A percentile compares a stretch with the other conserved stretches of the same genome.
Evolutionary conservation across 106 monocot species (phyloP).

Genomic region (Posidonia australis): DNA sequence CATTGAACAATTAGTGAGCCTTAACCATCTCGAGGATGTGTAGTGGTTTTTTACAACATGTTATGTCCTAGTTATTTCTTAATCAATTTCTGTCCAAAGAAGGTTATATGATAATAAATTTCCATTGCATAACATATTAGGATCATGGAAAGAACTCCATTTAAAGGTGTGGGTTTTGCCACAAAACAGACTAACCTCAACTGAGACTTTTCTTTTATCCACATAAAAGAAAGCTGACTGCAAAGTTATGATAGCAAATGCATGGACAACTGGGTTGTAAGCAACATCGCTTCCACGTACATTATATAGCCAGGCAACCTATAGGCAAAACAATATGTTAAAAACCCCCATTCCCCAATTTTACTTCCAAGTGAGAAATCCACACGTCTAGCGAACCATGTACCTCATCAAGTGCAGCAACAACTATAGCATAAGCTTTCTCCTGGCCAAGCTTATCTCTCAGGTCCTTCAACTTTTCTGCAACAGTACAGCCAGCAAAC

Average conservation of each 20-base stretch:
- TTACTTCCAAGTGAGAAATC: not conserved
- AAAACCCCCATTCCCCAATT: not conserved
- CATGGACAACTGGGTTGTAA: slow-evolving; percentile 83
- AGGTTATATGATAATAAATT: not conserved
- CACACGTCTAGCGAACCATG: not conserved
- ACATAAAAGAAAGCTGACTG: slow-evolving; percentile 85
- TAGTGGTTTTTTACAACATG: no score
- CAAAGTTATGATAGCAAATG: slow-evolving; percentile 73
- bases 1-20: no score
- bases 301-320: slow-evolving; percentile 98
- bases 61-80: no score
- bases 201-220: slow-evolving; percentile 79
- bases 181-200: slow-evolving; percentile 45
- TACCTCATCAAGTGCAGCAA: slow-evolving; percentile 94
- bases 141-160: not conserved
- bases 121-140: not conserved
- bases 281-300: slow-evolving; percentile 85
- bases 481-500: slow-evolving; percentile 64
- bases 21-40: no score
- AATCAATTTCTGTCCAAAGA: not conserved
- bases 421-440: slow-evolving; percentile 53
- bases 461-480: slow-evolving; percentile 70
- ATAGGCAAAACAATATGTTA: not conserved
- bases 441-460: slow-evolving; percentile 57
- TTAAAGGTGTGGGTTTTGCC: not conserved